Base-by-base conservation (phyloP, 768 basidiomycete species). In the Suillus brevipes region DNA sequence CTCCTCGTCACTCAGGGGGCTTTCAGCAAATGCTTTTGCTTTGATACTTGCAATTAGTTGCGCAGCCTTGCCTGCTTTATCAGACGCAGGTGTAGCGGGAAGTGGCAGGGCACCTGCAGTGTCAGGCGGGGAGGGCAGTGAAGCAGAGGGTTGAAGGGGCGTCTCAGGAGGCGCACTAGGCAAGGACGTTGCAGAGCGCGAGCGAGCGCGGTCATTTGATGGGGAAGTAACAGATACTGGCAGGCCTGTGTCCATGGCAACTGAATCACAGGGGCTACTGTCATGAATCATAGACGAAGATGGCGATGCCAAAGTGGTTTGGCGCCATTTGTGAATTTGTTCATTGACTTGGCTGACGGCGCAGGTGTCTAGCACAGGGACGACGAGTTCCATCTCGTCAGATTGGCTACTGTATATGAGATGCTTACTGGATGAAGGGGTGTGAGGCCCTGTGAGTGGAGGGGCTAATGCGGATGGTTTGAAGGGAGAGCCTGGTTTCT, bases 351-450 rank as follows among this genome's bases (percentile, higher is more conserved):
- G 64, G 52, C 72, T 73, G 1, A 71, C 70, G 66, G 80, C 72
- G 34, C 71, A 72, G 6, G 64, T 61, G 31, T 72, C 43, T 47
- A 68, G 69, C n/a, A 38, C 43, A 42, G 78, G 77, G 9, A 79
- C 61, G 52, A 72, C 73, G 57, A 89, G 76, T 67, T 90, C 88
- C 55, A 82, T 77, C 71, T 89, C 89, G 66, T 89, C 86, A 57
- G 87, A 88, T 72, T 89, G 85, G 68, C 89, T 90, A 56, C 87
- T 89, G 25, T 85, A 87, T 9, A 89, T 78, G 23, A 85, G 70
- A 37, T 80, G 73, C 71, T 50, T 66, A 64, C 60, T 74, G 71
- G 63, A 65, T 59, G 37, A 65, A 45, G 65, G 61, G n/a, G 67
- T 38, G 23, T 34, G 37, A 12, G 63, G 62, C 31, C 60, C 67